Base-by-base conservation (phyloP, 164 flowering plant species). In the Echeveria elegans region DNA sequence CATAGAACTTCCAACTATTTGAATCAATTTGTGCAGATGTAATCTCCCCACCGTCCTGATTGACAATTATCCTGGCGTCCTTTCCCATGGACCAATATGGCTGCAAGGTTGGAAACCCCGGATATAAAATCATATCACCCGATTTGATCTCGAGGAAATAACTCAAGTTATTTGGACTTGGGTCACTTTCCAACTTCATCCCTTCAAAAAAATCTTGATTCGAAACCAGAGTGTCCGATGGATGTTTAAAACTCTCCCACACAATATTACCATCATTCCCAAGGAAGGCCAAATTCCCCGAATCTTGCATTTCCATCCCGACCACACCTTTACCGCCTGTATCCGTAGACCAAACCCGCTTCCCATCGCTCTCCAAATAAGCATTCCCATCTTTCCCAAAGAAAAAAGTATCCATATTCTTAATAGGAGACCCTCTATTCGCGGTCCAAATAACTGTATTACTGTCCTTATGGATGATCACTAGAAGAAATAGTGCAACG, bases 201-300 rank as follows among this genome's bases (percentile, higher is more conserved):
- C 84, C 84, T 48, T 76, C 70, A 0, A 68, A 2, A 47, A 85
- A 81, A 6, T 66, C 68, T 73, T 85, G 89, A 26, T 77, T 80
- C 7, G 76, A 73, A 66, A 83, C 59, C 66, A 85, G 84, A 28
- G 89, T 85, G 36, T 83, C 85, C 0, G 85, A 76, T 0, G 86
- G 89, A 69, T 81, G 68, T 67, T 73, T 72, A 34, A 83, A 85
- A 74, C 85, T 83, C 75, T 80, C 81, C 87, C 89, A 85, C 23
- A 85, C 63, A 28, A 76, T 38, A 15, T 24, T 69, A n/a, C 70
- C 50, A 66, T 76, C 70, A 9, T 63, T 72, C 5, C 72, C 78
- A 1, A 72, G 59, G 75, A 85, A 65, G 1, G 78, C 79, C 74
- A 85, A 75, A 68, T 85, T 83, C 12, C 89, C 84, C 0, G 79